A percentile compares a stretch with the other conserved stretches of the same genome.
Evolutionary conservation across 805 yeast genomes (phyloP).

Genomic region (Tetrapisispora phaffii): DNA sequence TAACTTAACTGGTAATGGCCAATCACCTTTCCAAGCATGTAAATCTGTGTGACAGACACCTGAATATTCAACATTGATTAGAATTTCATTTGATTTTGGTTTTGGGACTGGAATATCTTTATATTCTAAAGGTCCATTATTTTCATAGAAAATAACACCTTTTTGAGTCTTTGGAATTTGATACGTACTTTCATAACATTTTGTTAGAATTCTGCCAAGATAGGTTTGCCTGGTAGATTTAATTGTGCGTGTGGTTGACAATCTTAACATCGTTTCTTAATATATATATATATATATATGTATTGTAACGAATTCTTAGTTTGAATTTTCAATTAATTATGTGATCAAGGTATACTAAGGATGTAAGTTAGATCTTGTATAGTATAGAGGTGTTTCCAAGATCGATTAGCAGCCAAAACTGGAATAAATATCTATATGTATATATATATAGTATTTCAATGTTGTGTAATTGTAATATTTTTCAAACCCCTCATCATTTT

Average conservation of each 20-base stretch:
- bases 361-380: too few species aligned
- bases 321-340: too few species aligned
- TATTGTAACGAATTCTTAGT: neutral
- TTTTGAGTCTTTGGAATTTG: conserved; percentile 41
- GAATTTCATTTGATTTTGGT: conserved; percentile 48
- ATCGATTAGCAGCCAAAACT: too few species aligned
- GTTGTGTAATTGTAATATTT: too few species aligned
- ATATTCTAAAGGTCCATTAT: conserved; percentile 40
- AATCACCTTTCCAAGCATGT: conserved; percentile 62
- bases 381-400: too few species aligned
- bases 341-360: too few species aligned
- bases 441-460: too few species aligned
- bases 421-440: too few species aligned
- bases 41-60: conserved; percentile 61
- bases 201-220: conserved; percentile 1
- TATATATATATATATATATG: neutral
- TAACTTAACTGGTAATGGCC: conserved; percentile 49
- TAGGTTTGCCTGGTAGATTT: neutral
- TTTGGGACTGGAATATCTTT: conserved; percentile 47
- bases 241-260: conserved; percentile 3
- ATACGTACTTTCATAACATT: conserved; percentile 5
- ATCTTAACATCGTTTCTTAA: neutral
- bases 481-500: too few species aligned
- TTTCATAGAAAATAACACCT: conserved; percentile 42
- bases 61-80: conserved; percentile 50